These are phyloP conservation scores for Isabelozyma heimii DNA, from an alignment of 805 yeast species.

Conservation along the genomic window DNA sequence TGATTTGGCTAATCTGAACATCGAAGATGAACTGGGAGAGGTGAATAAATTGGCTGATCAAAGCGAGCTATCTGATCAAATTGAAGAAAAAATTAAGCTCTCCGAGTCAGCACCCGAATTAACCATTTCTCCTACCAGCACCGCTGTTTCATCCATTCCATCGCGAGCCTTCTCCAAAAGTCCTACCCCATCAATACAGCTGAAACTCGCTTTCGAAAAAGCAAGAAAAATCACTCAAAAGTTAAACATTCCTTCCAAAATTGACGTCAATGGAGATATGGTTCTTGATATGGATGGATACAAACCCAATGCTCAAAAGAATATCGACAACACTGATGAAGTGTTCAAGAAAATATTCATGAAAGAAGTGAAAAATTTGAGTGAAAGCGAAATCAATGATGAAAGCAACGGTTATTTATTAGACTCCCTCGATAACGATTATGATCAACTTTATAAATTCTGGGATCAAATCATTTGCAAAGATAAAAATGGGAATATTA, in stretches of 20 bases:
- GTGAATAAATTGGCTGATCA: slow-evolving; percentile 5
- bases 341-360: slow-evolving; percentile 67
- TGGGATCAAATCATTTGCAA: slow-evolving; percentile 42
- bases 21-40: background rate
- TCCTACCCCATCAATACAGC: slow-evolving; percentile 22
- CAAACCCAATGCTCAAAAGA: slow-evolving; percentile 74
- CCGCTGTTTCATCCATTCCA: slow-evolving; percentile 7
- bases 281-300: slow-evolving; percentile 94
- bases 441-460: slow-evolving; percentile 18
- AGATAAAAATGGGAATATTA: slow-evolving; percentile 67
- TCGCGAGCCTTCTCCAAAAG: slow-evolving; percentile 9
- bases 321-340: slow-evolving; percentile 73
- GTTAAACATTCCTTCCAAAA: slow-evolving; percentile 81
- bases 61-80: slow-evolving; percentile 12
- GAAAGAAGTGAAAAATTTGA: slow-evolving; percentile 57
- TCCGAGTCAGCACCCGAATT: slow-evolving; percentile 10
- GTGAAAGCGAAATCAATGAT: slow-evolving; percentile 6
- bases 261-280: slow-evolving; percentile 87
- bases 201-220: slow-evolving; percentile 50
- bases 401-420: slow-evolving; percentile 2
- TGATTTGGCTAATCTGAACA: slow-evolving; percentile 21
- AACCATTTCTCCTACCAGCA: background rate
- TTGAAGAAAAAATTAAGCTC: slow-evolving; percentile 26
- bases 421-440: slow-evolving; percentile 6
- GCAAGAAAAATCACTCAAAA: slow-evolving; percentile 63